Conservation (phyloP, 1,284 basidiomycete genomes). For the Leccinum fuscescens region DNA sequence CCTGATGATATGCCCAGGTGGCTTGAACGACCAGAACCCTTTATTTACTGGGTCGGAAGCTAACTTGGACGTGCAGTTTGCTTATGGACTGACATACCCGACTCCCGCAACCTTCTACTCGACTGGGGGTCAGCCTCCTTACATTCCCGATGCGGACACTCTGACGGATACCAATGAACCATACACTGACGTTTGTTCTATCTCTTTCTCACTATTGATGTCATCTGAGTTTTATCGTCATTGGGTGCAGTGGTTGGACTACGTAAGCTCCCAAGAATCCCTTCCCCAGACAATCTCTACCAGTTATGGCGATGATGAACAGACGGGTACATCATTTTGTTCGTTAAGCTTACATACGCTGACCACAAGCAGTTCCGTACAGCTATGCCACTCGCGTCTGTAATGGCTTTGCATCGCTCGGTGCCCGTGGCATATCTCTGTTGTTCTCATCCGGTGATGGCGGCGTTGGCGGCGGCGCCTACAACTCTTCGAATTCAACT, state of each 20-base stretch:
- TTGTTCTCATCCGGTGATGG: slow-evolving; percentile 65
- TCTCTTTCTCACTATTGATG: not conserved
- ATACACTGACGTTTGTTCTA: slow-evolving; percentile 44
- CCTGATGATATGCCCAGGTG: slow-evolving; percentile 36
- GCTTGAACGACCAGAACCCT: slow-evolving; percentile 58
- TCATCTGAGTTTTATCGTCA: slow-evolving; percentile 9
- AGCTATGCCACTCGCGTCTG: slow-evolving; percentile 65
- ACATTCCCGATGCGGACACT: slow-evolving; percentile 43
- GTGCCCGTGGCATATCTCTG: slow-evolving; percentile 61
- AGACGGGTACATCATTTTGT: slow-evolving; percentile 44
- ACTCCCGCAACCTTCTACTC: slow-evolving; percentile 56
- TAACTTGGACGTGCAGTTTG: slow-evolving; percentile 69
- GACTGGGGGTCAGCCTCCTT: slow-evolving; percentile 61
- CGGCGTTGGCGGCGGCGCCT: slow-evolving; percentile 64
- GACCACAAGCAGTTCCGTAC: slow-evolving; percentile 47
- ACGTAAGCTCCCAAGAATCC: slow-evolving; percentile 41
- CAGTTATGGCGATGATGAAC: slow-evolving; percentile 62
- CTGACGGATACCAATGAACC: slow-evolving; percentile 61
- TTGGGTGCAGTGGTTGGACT: slow-evolving; percentile 57
- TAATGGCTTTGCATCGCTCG: slow-evolving; percentile 54
- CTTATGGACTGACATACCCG: slow-evolving; percentile 55
- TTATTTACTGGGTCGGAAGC: slow-evolving; percentile 63
- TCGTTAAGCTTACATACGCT: not conserved
- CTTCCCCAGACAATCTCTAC: slow-evolving; percentile 28
- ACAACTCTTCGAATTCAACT: slow-evolving; percentile 40